These are phyloP conservation scores for Phytophthora foliorum DNA, from an alignment of 352 stramenopile species.

Conservation along the genomic window DNA sequence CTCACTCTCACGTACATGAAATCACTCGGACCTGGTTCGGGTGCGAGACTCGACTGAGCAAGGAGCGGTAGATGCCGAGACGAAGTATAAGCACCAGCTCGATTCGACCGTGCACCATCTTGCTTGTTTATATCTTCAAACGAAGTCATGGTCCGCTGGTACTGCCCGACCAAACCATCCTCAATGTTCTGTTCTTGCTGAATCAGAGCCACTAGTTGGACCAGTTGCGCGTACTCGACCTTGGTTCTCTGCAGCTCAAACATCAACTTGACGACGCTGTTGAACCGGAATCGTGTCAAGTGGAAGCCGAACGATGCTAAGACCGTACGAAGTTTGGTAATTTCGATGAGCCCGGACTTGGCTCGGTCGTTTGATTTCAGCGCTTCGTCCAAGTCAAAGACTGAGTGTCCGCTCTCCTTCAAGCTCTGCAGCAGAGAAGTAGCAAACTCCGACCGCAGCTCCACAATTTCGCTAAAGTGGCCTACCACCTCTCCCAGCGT, in stretches of 20 bases:
- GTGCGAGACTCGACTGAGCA: slow-evolving; percentile 23
- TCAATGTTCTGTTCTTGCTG: slow-evolving; percentile 28
- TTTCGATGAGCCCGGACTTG: slow-evolving; percentile 44
- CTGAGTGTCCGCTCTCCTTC: slow-evolving; percentile 15
- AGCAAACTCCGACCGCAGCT: slow-evolving; percentile 61
- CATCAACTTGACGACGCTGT: slow-evolving; percentile 61
- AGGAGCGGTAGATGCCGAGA: slow-evolving; percentile 26
- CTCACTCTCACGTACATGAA: slow-evolving; percentile 20
- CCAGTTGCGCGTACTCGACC: slow-evolving; percentile 59
- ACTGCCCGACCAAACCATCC: background rate
- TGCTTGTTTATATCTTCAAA: slow-evolving; percentile 23
- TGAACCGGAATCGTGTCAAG: slow-evolving; percentile 66
- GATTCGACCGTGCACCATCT: background rate
- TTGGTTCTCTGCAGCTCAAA: slow-evolving; percentile 53
- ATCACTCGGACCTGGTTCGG: slow-evolving; percentile 28
- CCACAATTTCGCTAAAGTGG: slow-evolving; percentile 68
- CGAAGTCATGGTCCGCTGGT: slow-evolving; percentile 24
- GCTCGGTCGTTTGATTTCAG: slow-evolving; percentile 36
- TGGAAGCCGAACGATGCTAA: slow-evolving; percentile 52
- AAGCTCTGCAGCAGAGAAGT: slow-evolving; percentile 37
- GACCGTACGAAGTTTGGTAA: slow-evolving; percentile 52
- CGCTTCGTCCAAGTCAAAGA: slow-evolving; percentile 39
- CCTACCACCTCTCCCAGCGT: slow-evolving; percentile 61
- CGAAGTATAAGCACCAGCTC: background rate
- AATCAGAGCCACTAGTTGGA: slow-evolving; percentile 44